A percentile compares a stretch with the other conserved stretches of the same genome.
Conservation (phyloP, 1,284 basidiomycete species). For the Sporisorium reilianum region DNA sequence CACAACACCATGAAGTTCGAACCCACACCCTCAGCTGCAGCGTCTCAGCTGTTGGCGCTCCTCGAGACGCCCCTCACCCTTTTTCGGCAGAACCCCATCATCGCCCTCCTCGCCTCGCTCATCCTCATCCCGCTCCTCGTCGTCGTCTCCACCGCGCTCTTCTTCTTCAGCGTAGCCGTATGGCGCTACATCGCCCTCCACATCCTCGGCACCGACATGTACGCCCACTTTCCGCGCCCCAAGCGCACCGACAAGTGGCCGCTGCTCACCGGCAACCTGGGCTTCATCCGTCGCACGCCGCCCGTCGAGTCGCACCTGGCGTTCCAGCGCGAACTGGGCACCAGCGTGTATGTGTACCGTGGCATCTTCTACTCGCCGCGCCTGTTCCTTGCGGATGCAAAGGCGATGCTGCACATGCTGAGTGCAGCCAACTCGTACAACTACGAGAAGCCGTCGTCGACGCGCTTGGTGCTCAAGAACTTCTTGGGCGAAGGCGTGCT, state of each 20-base stretch:
- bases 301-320: conserved; percentile 44
- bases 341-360: conserved; percentile 59
- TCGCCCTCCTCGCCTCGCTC: conserved; percentile 8
- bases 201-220: conserved; percentile 37
- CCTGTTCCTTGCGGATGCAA: conserved; percentile 58
- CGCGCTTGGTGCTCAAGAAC: conserved; percentile 43
- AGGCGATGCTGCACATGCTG: conserved; percentile 62
- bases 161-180: conserved; percentile 9
- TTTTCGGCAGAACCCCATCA: conserved; percentile 14
- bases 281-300: conserved; percentile 31
- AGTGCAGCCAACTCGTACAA: conserved; percentile 57
- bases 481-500: conserved; percentile 65
- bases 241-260: conserved; percentile 22
- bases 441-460: conserved; percentile 59
- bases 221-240: conserved; percentile 36
- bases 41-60: background rate
- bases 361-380: conserved; percentile 61
- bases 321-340: conserved; percentile 30
- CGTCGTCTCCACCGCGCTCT: background rate
- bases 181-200: conserved; percentile 31
- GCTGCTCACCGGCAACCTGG: conserved; percentile 39
- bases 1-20: conserved; percentile 22
- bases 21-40: conserved; percentile 4
- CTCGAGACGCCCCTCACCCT: conserved; percentile 5
- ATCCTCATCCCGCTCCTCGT: conserved; percentile 13